Evolutionary conservation across 805 yeast genomes (phyloP).

Genomic region (Metschnikowia koreensis): DNA sequence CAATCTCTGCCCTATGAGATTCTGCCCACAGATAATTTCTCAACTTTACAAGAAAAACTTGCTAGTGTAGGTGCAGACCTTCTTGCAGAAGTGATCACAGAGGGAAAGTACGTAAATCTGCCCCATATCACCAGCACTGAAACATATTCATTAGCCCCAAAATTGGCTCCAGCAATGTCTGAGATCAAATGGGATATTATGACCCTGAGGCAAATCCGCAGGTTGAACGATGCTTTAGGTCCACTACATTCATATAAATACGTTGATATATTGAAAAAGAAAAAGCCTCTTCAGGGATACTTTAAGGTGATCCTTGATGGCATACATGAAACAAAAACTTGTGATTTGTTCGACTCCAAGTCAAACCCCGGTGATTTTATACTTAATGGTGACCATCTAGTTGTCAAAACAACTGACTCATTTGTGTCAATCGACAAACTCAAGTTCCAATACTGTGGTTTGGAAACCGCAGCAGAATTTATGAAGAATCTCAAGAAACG

Average conservation of each 20-base stretch:
- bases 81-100: no score
- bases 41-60: constrained; percentile 47
- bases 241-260: constrained; percentile 47
- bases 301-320: constrained; percentile 48
- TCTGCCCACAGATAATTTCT: constrained; percentile 41
- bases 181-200: constrained; percentile 48
- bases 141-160: constrained; percentile 55
- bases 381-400: constrained; percentile 22
- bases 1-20: constrained; percentile 52
- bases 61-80: constrained; percentile 60
- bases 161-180: constrained; percentile 43
- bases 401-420: constrained; percentile 47
- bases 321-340: constrained; percentile 17
- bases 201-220: constrained; percentile 37
- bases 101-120: constrained; percentile 23
- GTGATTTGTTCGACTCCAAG: not conserved
- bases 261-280: constrained; percentile 34
- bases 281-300: constrained; percentile 24
- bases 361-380: constrained; percentile 24
- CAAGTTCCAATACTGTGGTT: constrained; percentile 55
- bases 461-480: constrained; percentile 48
- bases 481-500: constrained; percentile 44
- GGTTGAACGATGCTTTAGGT: constrained; percentile 54
- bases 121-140: constrained; percentile 12
- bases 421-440: constrained; percentile 34